Evolutionary conservation across 345 rosid species (phyloP), one percentile per base, ranked within the genome.

Genomic region (Crucihimalaya himalaica): DNA sequence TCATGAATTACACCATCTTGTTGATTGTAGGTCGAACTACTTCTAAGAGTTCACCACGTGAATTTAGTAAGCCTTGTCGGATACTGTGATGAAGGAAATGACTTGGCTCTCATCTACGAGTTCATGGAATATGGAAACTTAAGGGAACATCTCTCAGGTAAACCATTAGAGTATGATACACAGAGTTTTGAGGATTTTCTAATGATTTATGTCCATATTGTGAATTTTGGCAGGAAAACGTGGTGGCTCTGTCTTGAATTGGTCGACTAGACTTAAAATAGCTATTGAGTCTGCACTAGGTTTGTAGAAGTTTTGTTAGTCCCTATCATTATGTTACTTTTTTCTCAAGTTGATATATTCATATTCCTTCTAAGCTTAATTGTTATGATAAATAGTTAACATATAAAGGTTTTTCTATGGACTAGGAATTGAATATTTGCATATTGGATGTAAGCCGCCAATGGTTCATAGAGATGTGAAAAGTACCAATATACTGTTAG

Each of bases 391-490:
- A 5, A 37, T 35, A 52, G 6, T 31, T 64, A 64, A 29, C 39
- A 20, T 31, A 31, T 18, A 14, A 46, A 31, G 2, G 15, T 5
- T 16, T 68, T 66, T 66, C 4, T 54, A 16, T 58, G 42, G 21
- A 47, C 15, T 19, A 72, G 79, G 79, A 62, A 48, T 82, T 27
- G 85, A 81, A 51, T 86, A 84, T 57, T 57, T 86, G 56, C 87
- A 82, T 55, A 18, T 62, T 35, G 85, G 89, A 21, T 79, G 87
- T 71, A 82, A 70, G 46, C 86, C 86, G 1, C 81, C 81, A 1
- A 80, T 80, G 56, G 61, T 82, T 60, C 84, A 83, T 32, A 69
- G 87, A 76, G 84, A 86, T 78, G 80, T 84, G 19, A 86, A 86
- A 62, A 58, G 77, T 32, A 47, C 80, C 39, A 86, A 86, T 70